Evolutionary conservation across 495 filamentous ascomycete genomes (phyloP).

Genomic region (Staphylotrichum tortipilum): DNA sequence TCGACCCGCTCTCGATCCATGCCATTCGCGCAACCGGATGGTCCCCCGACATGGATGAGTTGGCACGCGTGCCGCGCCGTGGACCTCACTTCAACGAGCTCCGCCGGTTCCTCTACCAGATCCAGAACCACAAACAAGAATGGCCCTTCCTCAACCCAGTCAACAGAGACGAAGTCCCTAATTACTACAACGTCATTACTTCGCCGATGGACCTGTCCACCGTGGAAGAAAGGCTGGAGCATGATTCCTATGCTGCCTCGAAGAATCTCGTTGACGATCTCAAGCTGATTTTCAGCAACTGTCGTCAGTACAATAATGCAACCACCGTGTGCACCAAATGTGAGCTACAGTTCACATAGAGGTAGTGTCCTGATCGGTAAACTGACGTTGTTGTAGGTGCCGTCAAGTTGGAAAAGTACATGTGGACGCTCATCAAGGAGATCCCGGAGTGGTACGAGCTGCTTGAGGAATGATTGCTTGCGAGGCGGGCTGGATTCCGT

Average conservation of each 20-base stretch:
- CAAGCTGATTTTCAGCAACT: conserved; percentile 85
- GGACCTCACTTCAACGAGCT: conserved; percentile 89
- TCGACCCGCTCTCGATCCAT: conserved; percentile 68
- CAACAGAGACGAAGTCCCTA: conserved; percentile 83
- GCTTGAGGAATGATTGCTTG: conserved; percentile 4
- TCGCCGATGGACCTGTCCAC: conserved; percentile 91
- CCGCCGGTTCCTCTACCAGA: conserved; percentile 78
- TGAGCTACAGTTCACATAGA: no score
- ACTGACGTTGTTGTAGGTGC: no score
- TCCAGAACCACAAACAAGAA: conserved; percentile 82
- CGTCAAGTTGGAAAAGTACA: conserved; percentile 87
- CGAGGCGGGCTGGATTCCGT: no score
- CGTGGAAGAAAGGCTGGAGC: conserved; percentile 86
- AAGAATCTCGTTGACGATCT: conserved; percentile 86
- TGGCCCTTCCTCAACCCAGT: conserved; percentile 93
- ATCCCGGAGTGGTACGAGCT: conserved; percentile 76
- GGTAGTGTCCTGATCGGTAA: no score
- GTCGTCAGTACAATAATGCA: conserved; percentile 85
- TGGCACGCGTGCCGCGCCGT: conserved; percentile 83
- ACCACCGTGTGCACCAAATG: conserved; percentile 87
- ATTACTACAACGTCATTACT: conserved; percentile 93
- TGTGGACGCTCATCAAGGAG: conserved; percentile 82
- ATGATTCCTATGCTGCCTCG: conserved; percentile 73
- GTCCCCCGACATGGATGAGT: conserved; percentile 90
- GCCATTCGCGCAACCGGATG: conserved; percentile 83